phyloP scores from a whole-genome alignment of 495 filamentous ascomycete genomes.

The Parathielavia appendiculata region DNA sequence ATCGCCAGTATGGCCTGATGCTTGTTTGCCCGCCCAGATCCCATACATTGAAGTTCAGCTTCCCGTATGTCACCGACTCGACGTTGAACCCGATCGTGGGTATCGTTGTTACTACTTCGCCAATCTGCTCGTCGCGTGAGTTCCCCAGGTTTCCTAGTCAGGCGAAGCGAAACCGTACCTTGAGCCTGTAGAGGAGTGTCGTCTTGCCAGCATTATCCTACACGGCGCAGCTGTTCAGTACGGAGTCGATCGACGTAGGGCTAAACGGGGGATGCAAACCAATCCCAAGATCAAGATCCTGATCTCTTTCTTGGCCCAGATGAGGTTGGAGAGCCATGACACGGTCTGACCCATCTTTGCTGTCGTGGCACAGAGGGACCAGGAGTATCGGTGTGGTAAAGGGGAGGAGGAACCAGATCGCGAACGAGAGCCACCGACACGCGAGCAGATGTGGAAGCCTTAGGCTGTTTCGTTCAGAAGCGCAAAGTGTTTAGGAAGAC shows the following conservation, averaged over 20 bases:
- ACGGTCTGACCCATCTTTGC: constrained; percentile 72
- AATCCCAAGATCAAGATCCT: constrained; percentile 92
- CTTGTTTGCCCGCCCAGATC: constrained; percentile 95
- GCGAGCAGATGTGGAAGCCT: no score
- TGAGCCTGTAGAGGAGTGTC: constrained; percentile 89
- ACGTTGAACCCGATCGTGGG: constrained; percentile 99
- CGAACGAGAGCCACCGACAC: background rate
- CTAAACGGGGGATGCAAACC: constrained; percentile 48
- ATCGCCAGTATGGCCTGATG: constrained; percentile 97
- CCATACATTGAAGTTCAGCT: constrained; percentile 98
- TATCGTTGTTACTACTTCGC: constrained; percentile 97
- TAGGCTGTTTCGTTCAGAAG: no score
- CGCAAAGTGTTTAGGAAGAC: background rate
- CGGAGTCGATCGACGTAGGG: background rate
- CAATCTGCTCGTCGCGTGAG: constrained; percentile 58
- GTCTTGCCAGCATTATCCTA: constrained; percentile 99
- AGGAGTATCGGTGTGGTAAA: constrained; percentile 2
- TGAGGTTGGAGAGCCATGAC: constrained; percentile 65
- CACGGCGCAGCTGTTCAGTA: constrained; percentile 25
- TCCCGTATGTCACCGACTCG: constrained; percentile 94
- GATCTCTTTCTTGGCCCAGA: constrained; percentile 96
- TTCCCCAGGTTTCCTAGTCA: background rate
- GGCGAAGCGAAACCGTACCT: constrained; percentile 51
- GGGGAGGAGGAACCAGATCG: background rate
- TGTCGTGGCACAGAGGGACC: constrained; percentile 11